Percentiles rank a stretch among this genome's conserved stretches.
Conservation (phyloP, 805 yeast species). For the Candida coquimbonensis region DNA sequence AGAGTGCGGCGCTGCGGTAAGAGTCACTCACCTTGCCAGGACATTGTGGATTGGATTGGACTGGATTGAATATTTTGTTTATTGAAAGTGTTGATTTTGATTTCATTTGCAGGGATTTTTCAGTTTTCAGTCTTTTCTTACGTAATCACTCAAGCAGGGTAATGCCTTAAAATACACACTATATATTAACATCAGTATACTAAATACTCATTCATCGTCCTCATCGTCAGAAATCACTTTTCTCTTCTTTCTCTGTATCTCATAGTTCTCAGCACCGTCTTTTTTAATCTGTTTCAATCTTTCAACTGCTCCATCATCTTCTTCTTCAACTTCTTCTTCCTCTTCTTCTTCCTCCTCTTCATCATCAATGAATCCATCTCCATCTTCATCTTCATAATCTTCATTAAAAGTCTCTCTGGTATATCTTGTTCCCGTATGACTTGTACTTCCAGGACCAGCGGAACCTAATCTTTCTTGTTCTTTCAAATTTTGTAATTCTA, state of each 20-base stretch:
- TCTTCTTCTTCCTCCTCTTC: conserved; percentile 51
- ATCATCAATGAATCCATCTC: conserved; percentile 29
- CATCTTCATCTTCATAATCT: conserved; percentile 28
- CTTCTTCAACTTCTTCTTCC: conserved; percentile 29
- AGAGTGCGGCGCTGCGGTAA: too few species aligned
- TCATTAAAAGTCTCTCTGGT: conserved; percentile 26
- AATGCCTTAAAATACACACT: not conserved
- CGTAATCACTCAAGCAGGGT: too few species aligned
- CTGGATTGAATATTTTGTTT: too few species aligned
- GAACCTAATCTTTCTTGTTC: conserved; percentile 56
- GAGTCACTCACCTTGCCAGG: conserved; percentile 39
- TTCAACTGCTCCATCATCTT: conserved; percentile 41
- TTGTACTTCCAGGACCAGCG: conserved; percentile 3
- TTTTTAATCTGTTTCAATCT: conserved; percentile 25
- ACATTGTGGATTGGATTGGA: conserved; percentile 23
- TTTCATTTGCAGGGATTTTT: not conserved
- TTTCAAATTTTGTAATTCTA: conserved; percentile 41
- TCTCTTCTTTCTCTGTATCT: conserved; percentile 33
- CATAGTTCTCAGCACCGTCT: conserved; percentile 47
- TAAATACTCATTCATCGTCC: conserved; percentile 28
- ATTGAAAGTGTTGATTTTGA: too few species aligned
- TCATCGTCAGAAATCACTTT: conserved; percentile 49
- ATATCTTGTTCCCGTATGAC: conserved; percentile 16
- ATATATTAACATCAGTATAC: too few species aligned
- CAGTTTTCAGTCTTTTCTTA: not conserved